Base-by-base conservation (phyloP, 2,329 filamentous ascomycete species). In the Apiospora marii region DNA sequence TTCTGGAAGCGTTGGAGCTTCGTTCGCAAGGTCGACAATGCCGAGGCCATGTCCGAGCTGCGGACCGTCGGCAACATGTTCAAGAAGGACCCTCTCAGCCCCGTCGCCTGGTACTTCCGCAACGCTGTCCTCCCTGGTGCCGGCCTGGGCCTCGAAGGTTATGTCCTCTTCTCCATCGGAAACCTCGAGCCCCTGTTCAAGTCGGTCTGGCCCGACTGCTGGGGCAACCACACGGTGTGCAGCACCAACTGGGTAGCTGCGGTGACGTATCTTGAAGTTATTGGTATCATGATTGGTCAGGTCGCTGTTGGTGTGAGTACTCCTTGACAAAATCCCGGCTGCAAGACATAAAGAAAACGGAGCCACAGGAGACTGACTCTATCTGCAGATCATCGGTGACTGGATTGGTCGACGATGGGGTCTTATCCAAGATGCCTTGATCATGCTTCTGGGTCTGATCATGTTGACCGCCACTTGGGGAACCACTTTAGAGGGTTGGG, bases 91-190 rank as follows among this genome's bases (percentile, higher is more conserved):
- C 95, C 95, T 43, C 87, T 98, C 22, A 93, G 92, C 71, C 95
- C 95, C 0, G 72, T 98, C n/a, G 86, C 88, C 34, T 96, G 92
- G 88, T 98, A 98, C 83, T 92, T 97, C 81, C 90, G 91, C 80
- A 96, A 97, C 81, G 96, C 95, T 84, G 92, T 98, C 71, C 91
- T 98, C 73, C 96, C 96, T 69, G 96, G 96, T 83, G 95, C 95
- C 76, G 96, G 96, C 81, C 90, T 98, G 70, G 92, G 95, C 81
- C 89, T 98, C 41, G 96, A 98, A 88, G 96, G 94, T 78, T 98
- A 98, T 80, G 95, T 98, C 58, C 89, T 98, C 27, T 98, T 98
- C 87, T 98, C 95, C 75, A 98, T 98, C 77, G 96, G 96, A 73
- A 98, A 98, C 83, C 86, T 98, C 75, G 91, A 93, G 80, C 93